Conservation (phyloP, 2,329 filamentous ascomycete species). For the Rhinocladiella similis region DNA sequence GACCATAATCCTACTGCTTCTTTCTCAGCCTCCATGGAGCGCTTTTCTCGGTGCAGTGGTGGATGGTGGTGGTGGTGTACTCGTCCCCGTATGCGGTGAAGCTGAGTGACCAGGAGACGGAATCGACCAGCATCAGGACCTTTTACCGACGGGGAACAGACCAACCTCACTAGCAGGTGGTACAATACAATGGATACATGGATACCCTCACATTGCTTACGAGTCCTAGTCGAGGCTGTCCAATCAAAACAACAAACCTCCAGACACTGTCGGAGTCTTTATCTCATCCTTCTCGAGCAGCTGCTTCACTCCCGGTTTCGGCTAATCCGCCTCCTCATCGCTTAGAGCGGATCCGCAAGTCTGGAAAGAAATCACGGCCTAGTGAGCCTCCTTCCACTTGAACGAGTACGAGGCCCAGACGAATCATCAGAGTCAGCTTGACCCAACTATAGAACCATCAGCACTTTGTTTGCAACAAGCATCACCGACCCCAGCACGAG, state of each 20-base stretch:
- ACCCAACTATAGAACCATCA: slow-evolving; percentile 15
- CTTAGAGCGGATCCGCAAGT: slow-evolving; percentile 12
- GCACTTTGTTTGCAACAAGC: slow-evolving; percentile 17
- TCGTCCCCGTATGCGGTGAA: too few species aligned
- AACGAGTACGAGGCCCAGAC: slow-evolving; percentile 14
- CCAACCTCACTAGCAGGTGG: not conserved
- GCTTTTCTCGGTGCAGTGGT: too few species aligned
- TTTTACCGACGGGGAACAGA: not conserved
- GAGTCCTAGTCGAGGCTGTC: too few species aligned
- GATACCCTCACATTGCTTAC: too few species aligned
- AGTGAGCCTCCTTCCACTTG: slow-evolving; percentile 2
- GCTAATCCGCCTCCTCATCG: not conserved
- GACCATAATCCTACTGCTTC: too few species aligned
- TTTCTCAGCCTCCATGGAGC: too few species aligned
- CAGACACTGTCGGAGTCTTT: too few species aligned
- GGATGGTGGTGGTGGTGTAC: too few species aligned
- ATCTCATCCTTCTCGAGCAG: not conserved
- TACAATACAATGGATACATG: too few species aligned
- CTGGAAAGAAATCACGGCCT: slow-evolving; percentile 7
- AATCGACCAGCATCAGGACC: not conserved
- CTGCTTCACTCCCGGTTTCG: too few species aligned
- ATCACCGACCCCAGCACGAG: slow-evolving; percentile 1
- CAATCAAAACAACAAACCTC: too few species aligned
- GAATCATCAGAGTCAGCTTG: not conserved
- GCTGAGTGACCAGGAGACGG: too few species aligned